Conservation (phyloP, 2,329 filamentous ascomycete genomes). For the Claviceps africana region DNA sequence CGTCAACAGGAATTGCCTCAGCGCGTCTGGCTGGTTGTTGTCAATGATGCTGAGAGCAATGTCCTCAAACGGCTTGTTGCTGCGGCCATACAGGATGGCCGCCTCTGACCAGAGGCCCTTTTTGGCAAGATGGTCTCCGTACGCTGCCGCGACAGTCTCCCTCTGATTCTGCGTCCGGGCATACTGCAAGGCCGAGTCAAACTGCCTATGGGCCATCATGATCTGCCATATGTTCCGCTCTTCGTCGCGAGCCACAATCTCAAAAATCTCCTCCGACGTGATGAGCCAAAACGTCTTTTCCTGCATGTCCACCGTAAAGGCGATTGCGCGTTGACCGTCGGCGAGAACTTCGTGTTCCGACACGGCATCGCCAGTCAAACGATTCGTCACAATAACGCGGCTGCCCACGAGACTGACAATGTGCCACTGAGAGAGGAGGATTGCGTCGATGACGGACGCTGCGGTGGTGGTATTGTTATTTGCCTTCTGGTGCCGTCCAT, state of each 20-base stretch:
- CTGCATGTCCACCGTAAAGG: slow-evolving; percentile 74
- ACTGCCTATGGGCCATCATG: slow-evolving; percentile 74
- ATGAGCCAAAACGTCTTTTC: slow-evolving; percentile 98
- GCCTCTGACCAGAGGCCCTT: slow-evolving; percentile 77
- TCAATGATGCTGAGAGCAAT: slow-evolving; percentile 87
- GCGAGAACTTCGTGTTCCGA: slow-evolving; percentile 82
- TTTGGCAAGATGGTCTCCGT: slow-evolving; percentile 72
- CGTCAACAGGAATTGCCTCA: slow-evolving; percentile 77
- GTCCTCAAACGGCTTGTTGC: slow-evolving; percentile 93
- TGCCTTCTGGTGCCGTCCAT: slow-evolving; percentile 48
- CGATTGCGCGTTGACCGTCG: slow-evolving; percentile 64
- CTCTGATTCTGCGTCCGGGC: slow-evolving; percentile 69
- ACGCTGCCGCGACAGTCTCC: slow-evolving; percentile 82
- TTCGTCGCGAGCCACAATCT: slow-evolving; percentile 82
- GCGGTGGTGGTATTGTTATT: slow-evolving; percentile 31
- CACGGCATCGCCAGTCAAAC: slow-evolving; percentile 70
- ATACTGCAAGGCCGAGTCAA: slow-evolving; percentile 75
- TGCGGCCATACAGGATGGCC: slow-evolving; percentile 80
- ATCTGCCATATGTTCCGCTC: slow-evolving; percentile 91
- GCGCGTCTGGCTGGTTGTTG: slow-evolving; percentile 73
- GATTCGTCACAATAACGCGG: slow-evolving; percentile 71
- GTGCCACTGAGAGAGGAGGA: slow-evolving; percentile 88
- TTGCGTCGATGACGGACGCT: slow-evolving; percentile 65
- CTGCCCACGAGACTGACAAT: slow-evolving; percentile 72
- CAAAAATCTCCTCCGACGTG: slow-evolving; percentile 79